Evolutionary conservation across 495 filamentous ascomycete species (phyloP), one percentile per base, ranked within the genome.

Genomic region (Hyaloscypha variabilis): DNA sequence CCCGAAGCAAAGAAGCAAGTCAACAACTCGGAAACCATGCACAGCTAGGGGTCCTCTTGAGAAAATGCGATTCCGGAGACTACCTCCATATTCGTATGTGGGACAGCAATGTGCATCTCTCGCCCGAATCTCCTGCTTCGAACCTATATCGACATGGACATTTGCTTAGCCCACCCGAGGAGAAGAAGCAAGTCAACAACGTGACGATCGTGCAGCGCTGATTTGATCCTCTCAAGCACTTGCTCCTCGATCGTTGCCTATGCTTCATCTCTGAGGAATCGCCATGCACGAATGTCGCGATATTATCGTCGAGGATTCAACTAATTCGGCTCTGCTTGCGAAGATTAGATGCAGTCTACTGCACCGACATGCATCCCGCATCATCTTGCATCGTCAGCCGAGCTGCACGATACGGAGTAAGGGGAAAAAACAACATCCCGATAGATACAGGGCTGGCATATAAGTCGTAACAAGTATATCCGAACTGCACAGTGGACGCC

Each of bases 391-490:
- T 46, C 17, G 10, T 3, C 17, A 46, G 3, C 39, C 39, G 39
- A 46, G 39, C 39, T 46, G 39, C 39, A 46, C 2, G 39, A 46
- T 54, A 54, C 51, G 8, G 21, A 25, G 13, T n/a, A 34, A 28
- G 51, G 5, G 23, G 49, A 51, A 54, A 54, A 54, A 54, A 54
- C n/a, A 54, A 54, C 21, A 54, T 54, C 51, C 25, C 51, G 51
- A 54, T 24, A 54, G 23, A 28, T 25, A 54, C 21, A 25, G n/a
- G 21, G 8, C 23, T 23, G 23, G 21, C 51, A 28, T 28, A 54
- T 54, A 21, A n/a, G 10, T 51, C 49, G 49, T 28, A 54, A 25
- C 3, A 25, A 28, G 25, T 23, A 28, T 4, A 54, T 1, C 21
- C 23, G 23, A 54, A 54, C 51, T 54, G 51, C 51, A 54, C 49